These are phyloP conservation scores for Kalmanozyma brasiliensis DNA, from an alignment of 1,284 basidiomycete genomes.

Conservation along the genomic window DNA sequence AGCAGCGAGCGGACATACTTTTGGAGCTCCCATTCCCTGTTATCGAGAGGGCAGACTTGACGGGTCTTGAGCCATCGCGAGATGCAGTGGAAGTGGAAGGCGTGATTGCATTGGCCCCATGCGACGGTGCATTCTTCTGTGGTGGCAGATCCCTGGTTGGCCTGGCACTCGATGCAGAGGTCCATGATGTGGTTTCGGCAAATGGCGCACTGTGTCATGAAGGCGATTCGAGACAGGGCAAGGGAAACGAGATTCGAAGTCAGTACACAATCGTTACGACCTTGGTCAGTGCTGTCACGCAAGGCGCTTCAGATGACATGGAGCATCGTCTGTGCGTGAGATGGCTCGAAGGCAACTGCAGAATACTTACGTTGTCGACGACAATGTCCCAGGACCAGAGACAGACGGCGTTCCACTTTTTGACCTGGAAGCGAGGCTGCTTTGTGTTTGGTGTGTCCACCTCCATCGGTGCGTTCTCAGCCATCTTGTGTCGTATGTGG, in stretches of 20 bases:
- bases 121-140: slow-evolving; percentile 98
- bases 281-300: too few species aligned
- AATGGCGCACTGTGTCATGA: slow-evolving; percentile 63
- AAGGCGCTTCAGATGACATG: too few species aligned
- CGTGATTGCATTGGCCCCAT: slow-evolving; percentile 99
- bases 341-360: too few species aligned
- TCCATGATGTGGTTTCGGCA: slow-evolving; percentile 69
- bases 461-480: slow-evolving; percentile 56
- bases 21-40: slow-evolving; percentile 87
- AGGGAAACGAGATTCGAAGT: neutral
- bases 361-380: slow-evolving; percentile 65
- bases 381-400: slow-evolving; percentile 68
- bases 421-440: slow-evolving; percentile 65
- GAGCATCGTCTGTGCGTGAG: neutral
- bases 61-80: slow-evolving; percentile 99
- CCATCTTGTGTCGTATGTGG: slow-evolving; percentile 16
- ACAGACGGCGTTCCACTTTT: slow-evolving; percentile 68
- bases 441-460: slow-evolving; percentile 53
- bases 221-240: neutral
- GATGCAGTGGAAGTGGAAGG: slow-evolving; percentile 99
- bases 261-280: too few species aligned
- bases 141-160: slow-evolving; percentile 95
- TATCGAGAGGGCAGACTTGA: slow-evolving; percentile 98
- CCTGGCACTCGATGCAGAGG: slow-evolving; percentile 91
- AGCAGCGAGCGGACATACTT: slow-evolving; percentile 74